Evolutionary conservation across 2,329 filamentous ascomycete genomes (phyloP).

Genomic region (Trichocomaceae sp.): DNA sequence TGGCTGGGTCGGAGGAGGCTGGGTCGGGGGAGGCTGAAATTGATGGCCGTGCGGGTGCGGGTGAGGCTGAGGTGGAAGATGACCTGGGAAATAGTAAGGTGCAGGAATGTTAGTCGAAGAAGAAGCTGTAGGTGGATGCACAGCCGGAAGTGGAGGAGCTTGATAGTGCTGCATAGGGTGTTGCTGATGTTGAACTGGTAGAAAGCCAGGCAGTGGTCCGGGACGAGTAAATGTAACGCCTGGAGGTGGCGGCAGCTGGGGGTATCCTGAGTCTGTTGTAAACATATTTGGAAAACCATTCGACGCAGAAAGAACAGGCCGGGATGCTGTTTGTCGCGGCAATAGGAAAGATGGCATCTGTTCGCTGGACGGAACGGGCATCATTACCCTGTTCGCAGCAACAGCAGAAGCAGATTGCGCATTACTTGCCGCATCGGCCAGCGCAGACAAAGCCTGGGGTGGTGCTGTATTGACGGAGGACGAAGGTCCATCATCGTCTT

Average conservation of each 20-base stretch:
- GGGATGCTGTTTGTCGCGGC: constrained; percentile 22
- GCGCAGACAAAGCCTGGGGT: constrained; percentile 26
- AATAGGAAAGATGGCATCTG: constrained; percentile 29
- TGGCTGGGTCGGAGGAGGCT: background rate
- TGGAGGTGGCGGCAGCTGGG: constrained; percentile 36
- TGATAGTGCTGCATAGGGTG: constrained; percentile 19
- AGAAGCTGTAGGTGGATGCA: background rate
- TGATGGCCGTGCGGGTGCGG: background rate
- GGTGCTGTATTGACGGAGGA: constrained; percentile 11
- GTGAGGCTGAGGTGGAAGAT: background rate
- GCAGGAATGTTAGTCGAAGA: background rate
- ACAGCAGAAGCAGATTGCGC: background rate
- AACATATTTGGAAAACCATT: constrained; percentile 34
- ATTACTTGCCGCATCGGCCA: constrained; percentile 26
- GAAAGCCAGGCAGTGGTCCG: constrained; percentile 21
- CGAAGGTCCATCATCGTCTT: constrained; percentile 12
- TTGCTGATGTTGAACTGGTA: background rate
- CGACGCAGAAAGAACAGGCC: constrained; percentile 32
- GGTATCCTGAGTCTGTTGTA: constrained; percentile 25
- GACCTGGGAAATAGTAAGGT: constrained; percentile 3
- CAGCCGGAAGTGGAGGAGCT: constrained; percentile 16
- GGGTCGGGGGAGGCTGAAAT: background rate
- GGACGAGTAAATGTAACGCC: constrained; percentile 31
- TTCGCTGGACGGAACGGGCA: constrained; percentile 18
- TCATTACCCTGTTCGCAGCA: background rate